phyloP scores from a whole-genome alignment of 768 basidiomycete genomes.

The Cyathus striatus region DNA sequence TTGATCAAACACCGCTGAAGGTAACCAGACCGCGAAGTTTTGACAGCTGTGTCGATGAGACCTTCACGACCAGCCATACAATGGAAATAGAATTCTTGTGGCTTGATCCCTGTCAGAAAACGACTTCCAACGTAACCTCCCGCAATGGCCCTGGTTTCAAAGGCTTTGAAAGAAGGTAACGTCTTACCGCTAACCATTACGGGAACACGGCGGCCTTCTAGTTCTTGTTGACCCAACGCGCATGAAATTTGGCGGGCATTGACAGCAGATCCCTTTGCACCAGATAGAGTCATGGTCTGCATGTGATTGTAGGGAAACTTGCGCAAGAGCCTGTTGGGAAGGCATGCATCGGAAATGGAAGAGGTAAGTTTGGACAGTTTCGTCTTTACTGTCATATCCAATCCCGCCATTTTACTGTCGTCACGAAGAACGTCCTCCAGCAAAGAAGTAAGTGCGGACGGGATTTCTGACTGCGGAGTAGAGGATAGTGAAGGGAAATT shows the following conservation, averaged over 20 bases:
- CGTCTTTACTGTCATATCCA: conserved; percentile 89
- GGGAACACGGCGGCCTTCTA: conserved; percentile 97
- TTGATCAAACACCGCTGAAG: conserved; percentile 98
- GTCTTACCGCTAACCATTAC: conserved; percentile 99
- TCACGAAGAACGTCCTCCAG: conserved; percentile 92
- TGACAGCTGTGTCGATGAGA: conserved; percentile 98
- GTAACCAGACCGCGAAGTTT: conserved; percentile 97
- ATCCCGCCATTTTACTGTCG: conserved; percentile 94
- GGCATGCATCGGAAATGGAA: conserved; percentile 81
- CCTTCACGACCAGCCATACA: conserved; percentile 99
- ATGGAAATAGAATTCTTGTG: conserved; percentile 99
- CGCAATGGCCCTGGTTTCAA: conserved; percentile 97
- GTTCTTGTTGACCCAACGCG: conserved; percentile 92
- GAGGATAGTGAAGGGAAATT: conserved; percentile 75
- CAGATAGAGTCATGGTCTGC: conserved; percentile 98
- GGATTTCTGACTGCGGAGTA: conserved; percentile 47
- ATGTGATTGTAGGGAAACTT: conserved; percentile 98
- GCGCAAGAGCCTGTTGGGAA: conserved; percentile 84
- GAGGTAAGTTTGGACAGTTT: conserved; percentile 84
- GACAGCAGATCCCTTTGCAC: conserved; percentile 96
- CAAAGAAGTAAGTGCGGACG: conserved; percentile 53
- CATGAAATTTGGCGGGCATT: conserved; percentile 99
- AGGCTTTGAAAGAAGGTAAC: conserved; percentile 91
- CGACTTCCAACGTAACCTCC: conserved; percentile 98
- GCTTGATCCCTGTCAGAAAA: conserved; percentile 96